Percentiles rank a stretch among this genome's conserved stretches.
These are phyloP conservation scores for Suhomyces prunicola DNA, from an alignment of 805 yeast genomes.

Conservation along the genomic window DNA sequence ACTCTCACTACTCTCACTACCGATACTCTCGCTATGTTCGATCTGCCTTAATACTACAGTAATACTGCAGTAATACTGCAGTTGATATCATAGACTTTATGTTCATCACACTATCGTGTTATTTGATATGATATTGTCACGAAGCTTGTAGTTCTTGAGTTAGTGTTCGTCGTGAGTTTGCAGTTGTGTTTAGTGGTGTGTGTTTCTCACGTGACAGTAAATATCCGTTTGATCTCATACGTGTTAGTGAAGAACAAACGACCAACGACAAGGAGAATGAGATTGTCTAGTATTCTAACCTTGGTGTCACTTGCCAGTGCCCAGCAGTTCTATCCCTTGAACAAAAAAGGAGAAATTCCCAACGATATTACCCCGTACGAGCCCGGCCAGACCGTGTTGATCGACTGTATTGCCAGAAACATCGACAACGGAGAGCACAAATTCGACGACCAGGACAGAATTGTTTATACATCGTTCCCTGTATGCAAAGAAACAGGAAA, in stretches of 20 bases:
- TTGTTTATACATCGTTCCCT: slow-evolving; percentile 59
- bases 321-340: slow-evolving; percentile 36
- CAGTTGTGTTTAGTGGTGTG: too few species aligned
- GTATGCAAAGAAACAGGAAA: slow-evolving; percentile 61
- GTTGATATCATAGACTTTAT: too few species aligned
- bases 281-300: not conserved
- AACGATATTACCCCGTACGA: slow-evolving; percentile 33
- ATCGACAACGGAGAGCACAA: slow-evolving; percentile 76
- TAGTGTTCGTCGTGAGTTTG: too few species aligned
- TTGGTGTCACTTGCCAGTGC: slow-evolving; percentile 9
- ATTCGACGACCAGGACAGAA: slow-evolving; percentile 58
- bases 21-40: too few species aligned
- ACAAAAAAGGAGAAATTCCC: slow-evolving; percentile 37
- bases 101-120: too few species aligned
- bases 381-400: slow-evolving; percentile 40
- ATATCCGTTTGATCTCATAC: not conserved
- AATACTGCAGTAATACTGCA: too few species aligned
- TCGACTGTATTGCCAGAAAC: slow-evolving; percentile 64
- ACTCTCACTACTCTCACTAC: too few species aligned
- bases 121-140: too few species aligned
- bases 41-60: too few species aligned
- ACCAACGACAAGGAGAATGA: not conserved
- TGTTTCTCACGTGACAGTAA: not conserved
- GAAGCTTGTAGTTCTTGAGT: too few species aligned
- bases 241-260: not conserved